Evolutionary conservation across 495 filamentous ascomycete genomes (phyloP).

Genomic region (Paragyromitra xinjiangensis): DNA sequence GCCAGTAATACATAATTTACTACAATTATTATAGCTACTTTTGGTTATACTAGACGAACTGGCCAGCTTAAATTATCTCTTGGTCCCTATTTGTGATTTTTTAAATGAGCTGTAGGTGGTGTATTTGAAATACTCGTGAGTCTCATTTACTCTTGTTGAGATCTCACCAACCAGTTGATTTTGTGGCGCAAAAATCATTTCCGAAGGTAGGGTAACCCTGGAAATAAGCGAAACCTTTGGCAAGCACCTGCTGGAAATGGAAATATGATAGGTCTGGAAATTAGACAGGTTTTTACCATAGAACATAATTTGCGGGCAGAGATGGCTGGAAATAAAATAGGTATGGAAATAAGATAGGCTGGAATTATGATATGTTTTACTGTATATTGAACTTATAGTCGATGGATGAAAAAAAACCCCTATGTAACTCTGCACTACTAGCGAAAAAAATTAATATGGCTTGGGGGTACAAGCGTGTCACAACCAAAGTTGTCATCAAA

Average conservation of each 20-base stretch:
- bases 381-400: background rate
- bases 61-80: background rate
- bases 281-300: background rate
- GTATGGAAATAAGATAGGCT: slow-evolving; percentile 2
- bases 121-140: background rate
- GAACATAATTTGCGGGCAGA: background rate
- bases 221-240: background rate
- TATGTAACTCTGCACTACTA: background rate
- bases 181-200: slow-evolving; percentile 3
- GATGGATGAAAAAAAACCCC: too few species aligned
- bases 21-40: background rate
- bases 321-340: background rate
- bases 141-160: background rate
- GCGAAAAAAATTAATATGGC: slow-evolving; percentile 5
- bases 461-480: background rate
- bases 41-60: background rate
- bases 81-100: background rate
- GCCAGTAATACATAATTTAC: background rate
- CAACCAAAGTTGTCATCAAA: background rate
- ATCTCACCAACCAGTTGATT: background rate
- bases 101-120: background rate
- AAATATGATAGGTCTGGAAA: background rate
- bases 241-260: background rate
- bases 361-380: slow-evolving; percentile 2
- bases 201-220: background rate